A percentile compares a stretch with the other conserved stretches of the same genome.
phyloP scores from a whole-genome alignment of 805 yeast species.

The Kodamaea hsintzibuensis region DNA sequence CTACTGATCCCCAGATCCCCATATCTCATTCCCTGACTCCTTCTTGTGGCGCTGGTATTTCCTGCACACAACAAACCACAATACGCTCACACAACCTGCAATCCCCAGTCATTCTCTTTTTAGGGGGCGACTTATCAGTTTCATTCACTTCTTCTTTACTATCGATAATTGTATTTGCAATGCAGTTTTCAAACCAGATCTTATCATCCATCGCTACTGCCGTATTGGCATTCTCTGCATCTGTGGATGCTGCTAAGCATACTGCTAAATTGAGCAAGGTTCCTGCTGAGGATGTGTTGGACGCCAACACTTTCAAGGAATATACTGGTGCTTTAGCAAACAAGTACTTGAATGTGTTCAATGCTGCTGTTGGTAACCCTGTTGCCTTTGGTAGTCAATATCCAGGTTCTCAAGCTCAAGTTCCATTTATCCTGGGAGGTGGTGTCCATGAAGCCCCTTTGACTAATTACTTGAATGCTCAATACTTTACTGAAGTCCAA shows the following conservation, averaged over 20 bases:
- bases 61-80: background rate
- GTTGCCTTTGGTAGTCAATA: constrained; percentile 11
- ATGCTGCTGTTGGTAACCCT: constrained; percentile 34
- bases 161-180: constrained; percentile 9
- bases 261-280: constrained; percentile 60
- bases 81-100: constrained; percentile 5
- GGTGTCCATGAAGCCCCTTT: constrained; percentile 71
- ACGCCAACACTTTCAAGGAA: constrained; percentile 49
- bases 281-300: constrained; percentile 56
- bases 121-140: constrained; percentile 5
- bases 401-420: constrained; percentile 26
- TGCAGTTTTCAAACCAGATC: constrained; percentile 37
- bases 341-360: constrained; percentile 57
- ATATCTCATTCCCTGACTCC: too few relatives aligned
- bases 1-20: too few relatives aligned
- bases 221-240: constrained; percentile 31
- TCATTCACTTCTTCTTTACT: constrained; percentile 5
- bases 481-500: constrained; percentile 88
- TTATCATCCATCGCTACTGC: constrained; percentile 46
- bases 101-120: constrained; percentile 5
- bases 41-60: too few relatives aligned
- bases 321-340: constrained; percentile 60
- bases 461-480: constrained; percentile 93
- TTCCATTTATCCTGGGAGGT: constrained; percentile 40
- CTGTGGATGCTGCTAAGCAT: constrained; percentile 52